Evolutionary conservation across 2,329 filamentous ascomycete genomes (phyloP).

Genomic region (Phaeosphaeriaceae sp.): DNA sequence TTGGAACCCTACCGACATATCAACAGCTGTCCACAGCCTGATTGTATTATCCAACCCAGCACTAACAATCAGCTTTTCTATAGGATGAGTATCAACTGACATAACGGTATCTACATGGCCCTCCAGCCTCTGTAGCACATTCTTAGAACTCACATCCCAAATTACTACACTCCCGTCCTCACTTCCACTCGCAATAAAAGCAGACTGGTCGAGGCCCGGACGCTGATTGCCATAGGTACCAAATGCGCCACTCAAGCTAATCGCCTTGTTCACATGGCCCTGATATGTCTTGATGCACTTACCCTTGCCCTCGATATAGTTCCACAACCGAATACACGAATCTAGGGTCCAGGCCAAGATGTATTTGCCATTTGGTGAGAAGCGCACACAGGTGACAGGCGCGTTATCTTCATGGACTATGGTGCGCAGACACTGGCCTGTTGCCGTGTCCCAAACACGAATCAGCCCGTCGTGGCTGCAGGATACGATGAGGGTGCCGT

Average conservation of each 20-base stretch:
- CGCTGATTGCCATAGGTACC: slow-evolving; percentile 62
- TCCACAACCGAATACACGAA: slow-evolving; percentile 88
- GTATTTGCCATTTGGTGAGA: slow-evolving; percentile 92
- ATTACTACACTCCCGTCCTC: slow-evolving; percentile 85
- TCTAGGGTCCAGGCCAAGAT: slow-evolving; percentile 92
- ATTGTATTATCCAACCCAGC: slow-evolving; percentile 68
- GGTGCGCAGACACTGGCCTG: slow-evolving; percentile 92
- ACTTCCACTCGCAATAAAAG: slow-evolving; percentile 81
- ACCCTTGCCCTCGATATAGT: slow-evolving; percentile 89
- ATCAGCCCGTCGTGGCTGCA: slow-evolving; percentile 81
- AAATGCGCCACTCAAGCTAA: slow-evolving; percentile 85
- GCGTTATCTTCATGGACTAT: slow-evolving; percentile 97
- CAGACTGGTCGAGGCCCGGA: slow-evolving; percentile 36
- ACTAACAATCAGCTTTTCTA: slow-evolving; percentile 63
- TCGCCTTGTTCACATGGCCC: slow-evolving; percentile 83
- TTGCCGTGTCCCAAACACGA: slow-evolving; percentile 94
- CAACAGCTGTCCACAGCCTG: slow-evolving; percentile 59
- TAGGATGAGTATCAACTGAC: slow-evolving; percentile 64
- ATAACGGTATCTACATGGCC: slow-evolving; percentile 65
- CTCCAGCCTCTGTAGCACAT: slow-evolving; percentile 72
- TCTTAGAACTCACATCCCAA: slow-evolving; percentile 91
- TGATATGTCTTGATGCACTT: slow-evolving; percentile 97
- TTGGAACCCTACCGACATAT: neutral
- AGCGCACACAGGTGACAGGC: slow-evolving; percentile 85
- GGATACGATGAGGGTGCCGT: slow-evolving; percentile 89